Percentiles rank a stretch among this genome's conserved stretches.
Evolutionary conservation across 306 rosid species (phyloP).

Genomic region (Vigna angularis): DNA sequence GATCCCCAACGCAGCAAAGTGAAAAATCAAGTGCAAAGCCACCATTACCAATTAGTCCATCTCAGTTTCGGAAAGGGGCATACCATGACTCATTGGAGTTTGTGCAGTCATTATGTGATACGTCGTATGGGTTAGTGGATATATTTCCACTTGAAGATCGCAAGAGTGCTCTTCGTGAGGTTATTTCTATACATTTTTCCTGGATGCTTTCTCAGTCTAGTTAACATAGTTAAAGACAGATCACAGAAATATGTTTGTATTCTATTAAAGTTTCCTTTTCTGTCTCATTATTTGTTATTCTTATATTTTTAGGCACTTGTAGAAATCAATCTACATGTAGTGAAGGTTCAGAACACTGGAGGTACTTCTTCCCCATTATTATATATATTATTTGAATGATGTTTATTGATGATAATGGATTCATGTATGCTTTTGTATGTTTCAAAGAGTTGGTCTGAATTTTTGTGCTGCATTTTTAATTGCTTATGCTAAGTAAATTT

Average conservation of each 20-base stretch:
- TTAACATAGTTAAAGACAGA: slow-evolving; percentile 25
- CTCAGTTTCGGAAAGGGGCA: slow-evolving; percentile 91
- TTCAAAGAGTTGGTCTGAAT: slow-evolving; percentile 37
- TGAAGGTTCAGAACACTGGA: slow-evolving; percentile 84
- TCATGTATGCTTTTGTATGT: slow-evolving; percentile 20
- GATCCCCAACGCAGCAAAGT: slow-evolving; percentile 74
- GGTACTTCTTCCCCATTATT: slow-evolving; percentile 60
- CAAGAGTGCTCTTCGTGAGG: slow-evolving; percentile 95
- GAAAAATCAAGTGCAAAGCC: slow-evolving; percentile 80
- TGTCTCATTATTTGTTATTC: slow-evolving; percentile 48
- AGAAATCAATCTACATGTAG: slow-evolving; percentile 76
- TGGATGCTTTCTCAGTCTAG: slow-evolving; percentile 41
- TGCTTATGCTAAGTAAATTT: slow-evolving; percentile 31
- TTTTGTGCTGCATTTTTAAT: slow-evolving; percentile 23
- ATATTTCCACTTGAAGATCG: slow-evolving; percentile 98
- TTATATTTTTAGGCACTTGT: slow-evolving; percentile 74
- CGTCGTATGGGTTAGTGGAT: slow-evolving; percentile 95
- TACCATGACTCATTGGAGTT: slow-evolving; percentile 90
- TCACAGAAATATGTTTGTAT: slow-evolving; percentile 2
- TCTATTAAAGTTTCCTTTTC: slow-evolving; percentile 31
- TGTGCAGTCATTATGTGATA: slow-evolving; percentile 93
- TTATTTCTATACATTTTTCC: slow-evolving; percentile 46
- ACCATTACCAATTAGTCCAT: slow-evolving; percentile 73
- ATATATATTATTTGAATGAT: slow-evolving; percentile 38
- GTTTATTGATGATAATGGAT: slow-evolving; percentile 28